Conservation (phyloP, 257 asterid genomes). For the Solanum sejunctum region DNA sequence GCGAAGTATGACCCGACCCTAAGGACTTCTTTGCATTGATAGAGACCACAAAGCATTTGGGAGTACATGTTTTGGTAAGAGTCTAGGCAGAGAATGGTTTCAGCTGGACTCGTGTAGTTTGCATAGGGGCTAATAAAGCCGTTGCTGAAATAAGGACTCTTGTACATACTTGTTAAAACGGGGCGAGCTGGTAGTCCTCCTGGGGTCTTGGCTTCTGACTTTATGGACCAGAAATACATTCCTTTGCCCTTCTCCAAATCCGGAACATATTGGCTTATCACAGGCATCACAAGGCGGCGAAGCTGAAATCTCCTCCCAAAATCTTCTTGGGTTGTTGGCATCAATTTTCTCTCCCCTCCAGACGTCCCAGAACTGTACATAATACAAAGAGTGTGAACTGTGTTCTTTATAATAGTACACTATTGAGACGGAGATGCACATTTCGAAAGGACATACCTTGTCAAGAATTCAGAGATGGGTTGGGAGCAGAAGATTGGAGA, state of each 20-base stretch:
- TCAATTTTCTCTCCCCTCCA: not conserved
- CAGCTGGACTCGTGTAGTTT: not conserved
- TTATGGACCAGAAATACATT: not conserved
- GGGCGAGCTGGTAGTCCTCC: constrained; percentile 1
- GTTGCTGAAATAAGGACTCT: not conserved
- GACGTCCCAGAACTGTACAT: not conserved
- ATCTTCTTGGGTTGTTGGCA: not conserved
- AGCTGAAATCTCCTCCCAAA: not conserved
- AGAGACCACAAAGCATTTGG: not conserved
- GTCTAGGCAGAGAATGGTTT: not conserved
- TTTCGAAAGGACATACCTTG: constrained; percentile 2
- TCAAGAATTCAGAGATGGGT: constrained; percentile 30
- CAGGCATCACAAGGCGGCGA: not conserved
- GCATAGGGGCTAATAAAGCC: not conserved
- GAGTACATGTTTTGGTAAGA: not conserved
- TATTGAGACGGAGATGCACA: not conserved
- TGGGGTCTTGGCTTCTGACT: not conserved
- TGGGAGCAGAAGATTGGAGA: constrained; percentile 21
- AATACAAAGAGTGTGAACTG: not conserved
- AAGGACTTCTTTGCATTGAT: not conserved
- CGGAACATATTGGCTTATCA: constrained; percentile 1
- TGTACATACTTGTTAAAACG: not conserved
- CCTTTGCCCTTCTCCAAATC: not conserved
- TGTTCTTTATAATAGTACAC: not conserved
- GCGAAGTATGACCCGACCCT: not conserved